Evolutionary conservation across 176 grass and related monocot genomes (phyloP).

Genomic region (sorghum (Sorghum bicolor)): Sorghum_bicolor_NCBIv3 NC_012877.2:1982001-1982500

Average conservation of each 20-base stretch:
- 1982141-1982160: slow-evolving; percentile 12
- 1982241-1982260: slow-evolving; percentile 66
- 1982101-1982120: neutral
- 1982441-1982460: slow-evolving; percentile 82
- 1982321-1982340: slow-evolving; percentile 39
- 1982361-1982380: slow-evolving; percentile 46
- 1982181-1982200: slow-evolving; percentile 66
- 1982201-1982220: slow-evolving; percentile 76
- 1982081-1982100: slow-evolving; percentile 55
- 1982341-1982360: slow-evolving; percentile 71
- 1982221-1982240: slow-evolving; percentile 80
- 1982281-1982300: slow-evolving; percentile 50
- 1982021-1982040: slow-evolving; percentile 70
- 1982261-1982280: slow-evolving; percentile 56
- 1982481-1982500: slow-evolving; percentile 90
- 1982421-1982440: slow-evolving; percentile 84
- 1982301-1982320: slow-evolving; percentile 23
- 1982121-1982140: neutral
- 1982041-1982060: slow-evolving; percentile 74
- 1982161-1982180: slow-evolving; percentile 59
- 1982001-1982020: slow-evolving; percentile 43
- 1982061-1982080: slow-evolving; percentile 68
- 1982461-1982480: slow-evolving; percentile 49
- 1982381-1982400: slow-evolving; percentile 34
- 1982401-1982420: slow-evolving; percentile 76